Evolutionary conservation across 371 early-diverging fungal genomes (phyloP), one percentile per base, ranked within the genome.

Genomic region (Syncephalis fuscata): DNA sequence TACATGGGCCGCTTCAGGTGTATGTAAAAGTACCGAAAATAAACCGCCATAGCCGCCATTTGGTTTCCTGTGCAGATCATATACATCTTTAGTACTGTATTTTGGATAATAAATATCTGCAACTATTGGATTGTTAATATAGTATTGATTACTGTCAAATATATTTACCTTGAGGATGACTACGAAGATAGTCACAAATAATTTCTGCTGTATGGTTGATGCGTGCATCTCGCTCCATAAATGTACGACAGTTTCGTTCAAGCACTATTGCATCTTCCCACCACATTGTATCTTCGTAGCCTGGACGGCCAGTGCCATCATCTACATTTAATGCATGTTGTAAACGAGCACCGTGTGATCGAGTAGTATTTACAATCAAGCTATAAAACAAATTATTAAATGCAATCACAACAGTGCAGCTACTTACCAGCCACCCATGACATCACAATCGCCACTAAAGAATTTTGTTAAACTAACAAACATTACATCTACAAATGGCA

Each of bases 371-470:
- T n/a, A n/a, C n/a, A n/a, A n/a, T n/a, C n/a, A n/a, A n/a, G n/a
- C n/a, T n/a, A n/a, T n/a, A n/a, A n/a, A n/a, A n/a, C n/a, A n/a
- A n/a, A n/a, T n/a, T n/a, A n/a, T n/a, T n/a, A n/a, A n/a, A n/a
- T n/a, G n/a, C n/a, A n/a, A n/a, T n/a, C n/a, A n/a, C n/a, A n/a
- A n/a, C n/a, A n/a, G n/a, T n/a, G n/a, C 21, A 16, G 42, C 24
- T 16, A 57, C 39, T 39, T 54, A 79, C 79, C 87, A 78, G 49
- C 96, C 96, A 49, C 86, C 94, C 94, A 93, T 93, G 16, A 92
- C 94, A 60, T 96, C 91, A 53, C 85, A 76, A 62, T 90, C 91
- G 21, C 96, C 96, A 48, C 82, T 81, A 56, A 94, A 92, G 42
- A 89, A 66, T 66, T 95, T 95, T 17, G 96, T 92, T 50, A 95